Base-by-base conservation (phyloP, 768 basidiomycete genomes). In the Tulasnella sp. region DNA sequence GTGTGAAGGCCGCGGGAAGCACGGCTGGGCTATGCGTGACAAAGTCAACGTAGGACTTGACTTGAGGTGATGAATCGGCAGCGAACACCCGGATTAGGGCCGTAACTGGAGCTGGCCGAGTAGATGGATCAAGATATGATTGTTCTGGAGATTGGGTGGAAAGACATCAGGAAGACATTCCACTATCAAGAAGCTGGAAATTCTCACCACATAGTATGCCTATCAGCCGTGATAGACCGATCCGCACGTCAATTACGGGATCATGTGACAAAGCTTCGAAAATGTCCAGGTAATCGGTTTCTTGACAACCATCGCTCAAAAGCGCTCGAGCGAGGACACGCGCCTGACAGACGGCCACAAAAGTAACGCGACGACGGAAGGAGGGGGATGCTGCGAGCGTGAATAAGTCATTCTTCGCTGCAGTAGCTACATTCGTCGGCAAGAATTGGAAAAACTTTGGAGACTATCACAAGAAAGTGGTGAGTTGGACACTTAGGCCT, bases 181-280 rank as follows among this genome's bases (percentile, higher is more conserved):
- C n/a, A n/a, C n/a, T n/a, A n/a, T n/a, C n/a, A n/a, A 30, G 11
- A 8, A 19, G 2, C 1, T 15, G n/a, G 25, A 7, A 53, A 73
- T 29, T 54, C 80, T 67, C 70, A 86, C 85, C 77, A 63, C 72
- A 75, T 27, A 82, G 68, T 49, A 70, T 65, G 50, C 80, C 80
- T 43, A 83, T 70, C 48, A 90, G 77, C 50, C 91, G 79, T n/a
- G 92, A 84, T 2, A 91, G 76, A 5, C 82, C 85, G 59, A 96
- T 90, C 48, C 91, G 79, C 31, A 96, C 91, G 61, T 90, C 92
- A 52, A 87, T 76, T 11, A 94, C 82, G 34, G 68, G 66, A 66
- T 97, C 93, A 30, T 73, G 67, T 3, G 80, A 49, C 21, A 59
- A 22, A 12, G 27, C 43, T 17, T 30, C 11, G 27, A 51, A 41